These are phyloP conservation scores for Laguncularia racemosa DNA, from an alignment of 345 rosid genomes.

Conservation along the genomic window DNA sequence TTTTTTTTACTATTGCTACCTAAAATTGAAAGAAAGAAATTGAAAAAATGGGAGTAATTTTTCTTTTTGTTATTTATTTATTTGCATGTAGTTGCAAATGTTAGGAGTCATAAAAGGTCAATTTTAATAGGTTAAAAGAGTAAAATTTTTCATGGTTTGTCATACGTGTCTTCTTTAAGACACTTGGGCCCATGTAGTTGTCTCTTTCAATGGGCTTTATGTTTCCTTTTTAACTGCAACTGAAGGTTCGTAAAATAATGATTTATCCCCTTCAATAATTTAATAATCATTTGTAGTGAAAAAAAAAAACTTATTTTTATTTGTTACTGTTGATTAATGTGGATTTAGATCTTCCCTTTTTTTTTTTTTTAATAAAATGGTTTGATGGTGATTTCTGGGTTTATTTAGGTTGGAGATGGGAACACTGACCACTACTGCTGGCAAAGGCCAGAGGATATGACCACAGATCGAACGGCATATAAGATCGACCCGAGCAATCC, in stretches of 20 bases:
- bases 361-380: background rate
- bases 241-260: too few relatives aligned
- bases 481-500: constrained; percentile 85
- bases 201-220: constrained; percentile 3
- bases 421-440: constrained; percentile 97
- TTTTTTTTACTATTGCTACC: too few relatives aligned
- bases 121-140: too few relatives aligned
- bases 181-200: background rate
- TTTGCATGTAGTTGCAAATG: too few relatives aligned
- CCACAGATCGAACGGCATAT: constrained; percentile 90
- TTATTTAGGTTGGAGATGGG: constrained; percentile 92
- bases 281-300: background rate
- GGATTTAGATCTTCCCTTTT: too few relatives aligned
- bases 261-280: background rate
- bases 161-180: background rate
- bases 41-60: too few relatives aligned
- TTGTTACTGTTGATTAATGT: background rate
- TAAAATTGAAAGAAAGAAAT: too few relatives aligned
- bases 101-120: too few relatives aligned
- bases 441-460: constrained; percentile 99
- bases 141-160: too few relatives aligned
- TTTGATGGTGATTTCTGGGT: background rate
- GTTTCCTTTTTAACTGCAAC: background rate
- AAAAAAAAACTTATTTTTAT: background rate
- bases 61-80: too few relatives aligned